Conservation (phyloP, 2,329 filamentous ascomycete genomes). For the Alternaria sp. region DNA sequence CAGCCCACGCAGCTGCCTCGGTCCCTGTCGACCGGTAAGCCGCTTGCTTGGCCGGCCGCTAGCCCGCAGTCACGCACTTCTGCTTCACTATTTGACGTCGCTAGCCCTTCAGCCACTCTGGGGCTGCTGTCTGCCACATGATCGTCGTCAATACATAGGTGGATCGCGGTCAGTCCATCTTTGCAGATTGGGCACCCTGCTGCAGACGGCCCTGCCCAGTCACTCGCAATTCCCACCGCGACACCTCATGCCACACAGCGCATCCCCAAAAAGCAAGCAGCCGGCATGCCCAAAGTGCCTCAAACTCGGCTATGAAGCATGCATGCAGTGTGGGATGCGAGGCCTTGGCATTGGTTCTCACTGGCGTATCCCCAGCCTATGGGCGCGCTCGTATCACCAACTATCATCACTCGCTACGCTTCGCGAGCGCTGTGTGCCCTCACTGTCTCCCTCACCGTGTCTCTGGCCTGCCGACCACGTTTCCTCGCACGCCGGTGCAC, state of each 20-base stretch:
- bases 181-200: not conserved
- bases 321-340: constrained; percentile 26
- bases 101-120: constrained; percentile 1
- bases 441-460: constrained; percentile 22
- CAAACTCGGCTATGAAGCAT: constrained; percentile 27
- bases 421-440: constrained; percentile 29
- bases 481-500: constrained; percentile 24
- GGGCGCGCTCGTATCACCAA: constrained; percentile 34
- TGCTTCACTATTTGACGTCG: not conserved
- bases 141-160: not conserved
- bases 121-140: not conserved
- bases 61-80: not conserved
- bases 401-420: constrained; percentile 26
- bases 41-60: constrained; percentile 10
- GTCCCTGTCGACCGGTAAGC: constrained; percentile 21
- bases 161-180: not conserved
- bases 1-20: constrained; percentile 16
- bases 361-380: constrained; percentile 24
- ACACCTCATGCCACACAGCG: constrained; percentile 14
- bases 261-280: constrained; percentile 22
- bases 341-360: constrained; percentile 29
- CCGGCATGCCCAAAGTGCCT: constrained; percentile 18
- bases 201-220: constrained; percentile 3
- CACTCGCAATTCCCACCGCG: constrained; percentile 5
- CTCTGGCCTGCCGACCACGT: constrained; percentile 37